These are phyloP conservation scores for Rosa persica DNA, from an alignment of 306 rosid species.

Conservation along the genomic window DNA sequence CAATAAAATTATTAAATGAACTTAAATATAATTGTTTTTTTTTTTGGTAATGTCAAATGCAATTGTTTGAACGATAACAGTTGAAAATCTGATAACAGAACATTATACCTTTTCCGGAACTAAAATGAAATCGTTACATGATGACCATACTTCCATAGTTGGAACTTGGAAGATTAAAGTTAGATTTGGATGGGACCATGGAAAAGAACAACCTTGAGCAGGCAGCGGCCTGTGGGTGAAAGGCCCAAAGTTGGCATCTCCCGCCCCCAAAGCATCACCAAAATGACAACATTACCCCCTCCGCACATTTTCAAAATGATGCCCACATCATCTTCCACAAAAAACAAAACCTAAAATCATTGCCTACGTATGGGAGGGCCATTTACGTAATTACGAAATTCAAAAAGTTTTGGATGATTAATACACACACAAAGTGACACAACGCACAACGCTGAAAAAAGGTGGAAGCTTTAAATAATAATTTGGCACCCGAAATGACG, in stretches of 20 bases:
- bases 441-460: background rate
- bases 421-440: background rate
- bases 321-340: background rate
- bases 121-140: background rate
- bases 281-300: background rate
- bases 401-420: background rate
- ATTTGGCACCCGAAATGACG: background rate
- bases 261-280: background rate
- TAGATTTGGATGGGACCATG: conserved; percentile 2
- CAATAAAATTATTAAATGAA: background rate
- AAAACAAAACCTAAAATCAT: background rate
- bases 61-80: no score
- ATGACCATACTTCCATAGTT: background rate
- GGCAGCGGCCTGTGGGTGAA: conserved; percentile 3
- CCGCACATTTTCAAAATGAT: background rate
- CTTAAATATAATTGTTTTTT: background rate
- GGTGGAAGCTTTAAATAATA: background rate
- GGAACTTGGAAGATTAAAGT: conserved; percentile 4
- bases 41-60: no score
- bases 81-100: background rate
- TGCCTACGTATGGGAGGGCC: background rate
- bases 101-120: background rate
- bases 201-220: background rate
- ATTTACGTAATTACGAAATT: background rate
- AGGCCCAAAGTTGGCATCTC: conserved; percentile 16